phyloP scores from a whole-genome alignment of 2,329 filamentous ascomycete species.

The Mycosphaerella sp. region DNA sequence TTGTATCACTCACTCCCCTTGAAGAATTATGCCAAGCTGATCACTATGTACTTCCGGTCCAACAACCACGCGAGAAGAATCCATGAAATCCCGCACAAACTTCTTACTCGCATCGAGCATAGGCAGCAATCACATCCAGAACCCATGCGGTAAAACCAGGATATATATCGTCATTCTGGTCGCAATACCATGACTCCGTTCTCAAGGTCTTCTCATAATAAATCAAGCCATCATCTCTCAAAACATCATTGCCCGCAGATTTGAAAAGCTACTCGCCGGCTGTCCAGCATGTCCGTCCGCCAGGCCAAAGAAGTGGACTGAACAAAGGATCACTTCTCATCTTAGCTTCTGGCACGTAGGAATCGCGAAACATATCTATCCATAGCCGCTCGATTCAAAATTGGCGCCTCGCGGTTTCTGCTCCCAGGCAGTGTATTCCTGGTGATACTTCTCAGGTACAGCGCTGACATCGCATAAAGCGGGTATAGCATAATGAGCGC shows the following conservation, averaged over 20 bases:
- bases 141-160: background rate
- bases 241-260: slow-evolving; percentile 17
- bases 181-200: background rate
- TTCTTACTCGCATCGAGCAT: background rate
- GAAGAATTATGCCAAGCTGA: too few relatives aligned
- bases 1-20: too few relatives aligned
- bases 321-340: background rate
- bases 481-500: background rate
- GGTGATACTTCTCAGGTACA: background rate
- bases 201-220: background rate
- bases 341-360: background rate
- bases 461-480: background rate
- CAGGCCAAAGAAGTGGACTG: background rate
- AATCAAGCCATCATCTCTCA: background rate
- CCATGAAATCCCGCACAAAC: background rate
- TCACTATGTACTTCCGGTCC: background rate
- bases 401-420: background rate
- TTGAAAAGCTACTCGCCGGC: background rate
- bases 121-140: background rate
- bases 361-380: background rate
- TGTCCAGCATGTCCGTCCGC: background rate
- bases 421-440: background rate
- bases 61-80: background rate
- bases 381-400: background rate
- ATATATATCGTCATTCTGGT: background rate